These are phyloP conservation scores for Extremus antarcticus DNA, from an alignment of 495 filamentous ascomycete genomes.

Conservation along the genomic window DNA sequence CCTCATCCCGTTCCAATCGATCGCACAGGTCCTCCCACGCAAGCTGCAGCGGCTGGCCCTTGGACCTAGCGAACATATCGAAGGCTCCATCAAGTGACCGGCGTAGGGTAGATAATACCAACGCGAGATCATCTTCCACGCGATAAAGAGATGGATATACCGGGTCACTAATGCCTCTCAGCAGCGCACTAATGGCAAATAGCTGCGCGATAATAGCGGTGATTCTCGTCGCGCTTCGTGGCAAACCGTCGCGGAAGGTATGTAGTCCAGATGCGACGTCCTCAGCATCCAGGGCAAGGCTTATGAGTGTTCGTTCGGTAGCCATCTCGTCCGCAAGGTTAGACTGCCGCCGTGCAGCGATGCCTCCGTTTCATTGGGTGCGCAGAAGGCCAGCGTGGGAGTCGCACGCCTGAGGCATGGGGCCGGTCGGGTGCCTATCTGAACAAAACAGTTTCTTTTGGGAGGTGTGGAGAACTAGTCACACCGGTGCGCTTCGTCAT, in stretches of 20 bases:
- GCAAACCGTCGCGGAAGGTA: conserved; percentile 41
- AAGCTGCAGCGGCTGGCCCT: conserved; percentile 33
- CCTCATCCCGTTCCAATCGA: conserved; percentile 43
- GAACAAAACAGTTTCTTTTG: background rate
- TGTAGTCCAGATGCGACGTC: conserved; percentile 44
- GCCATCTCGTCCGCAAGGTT: conserved; percentile 1
- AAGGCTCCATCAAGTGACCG: conserved; percentile 45
- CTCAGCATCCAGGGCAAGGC: conserved; percentile 40
- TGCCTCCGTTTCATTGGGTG: background rate
- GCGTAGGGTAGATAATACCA: conserved; percentile 38
- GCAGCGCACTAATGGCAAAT: conserved; percentile 41
- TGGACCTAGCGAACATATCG: conserved; percentile 40
- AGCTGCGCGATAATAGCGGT: conserved; percentile 44
- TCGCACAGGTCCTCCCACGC: conserved; percentile 43
- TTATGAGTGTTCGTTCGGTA: conserved; percentile 38
- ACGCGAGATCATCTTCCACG: conserved; percentile 36
- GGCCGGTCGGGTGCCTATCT: background rate
- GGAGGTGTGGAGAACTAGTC: background rate
- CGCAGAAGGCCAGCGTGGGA: background rate
- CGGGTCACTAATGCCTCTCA: conserved; percentile 29
- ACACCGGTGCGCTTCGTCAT: background rate
- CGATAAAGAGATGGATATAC: background rate
- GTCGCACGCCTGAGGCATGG: background rate
- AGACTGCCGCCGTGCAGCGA: background rate
- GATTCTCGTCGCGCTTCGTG: conserved; percentile 44